phyloP scores from a whole-genome alignment of 2,329 filamentous ascomycete species.

The Aspergillus sojae region DNA sequence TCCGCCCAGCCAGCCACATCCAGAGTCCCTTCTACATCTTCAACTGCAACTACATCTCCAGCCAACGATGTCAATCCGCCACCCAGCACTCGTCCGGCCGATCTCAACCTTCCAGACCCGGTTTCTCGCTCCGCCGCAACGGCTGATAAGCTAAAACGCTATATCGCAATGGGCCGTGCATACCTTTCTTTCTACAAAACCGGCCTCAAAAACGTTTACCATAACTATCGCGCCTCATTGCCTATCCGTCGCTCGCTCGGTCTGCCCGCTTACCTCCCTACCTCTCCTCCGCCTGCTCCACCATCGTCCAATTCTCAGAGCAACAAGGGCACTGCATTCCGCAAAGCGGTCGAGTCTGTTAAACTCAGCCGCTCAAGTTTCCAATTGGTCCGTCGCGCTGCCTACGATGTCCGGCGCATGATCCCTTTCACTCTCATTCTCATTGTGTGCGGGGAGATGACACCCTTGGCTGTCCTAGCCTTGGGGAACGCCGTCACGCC shows the following conservation, averaged over 20 bases:
- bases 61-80: conserved; percentile 67
- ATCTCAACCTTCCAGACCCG: conserved; percentile 64
- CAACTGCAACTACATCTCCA: conserved; percentile 22
- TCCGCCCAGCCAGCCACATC: conserved; percentile 19
- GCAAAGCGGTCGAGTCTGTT: conserved; percentile 13
- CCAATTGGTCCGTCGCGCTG: conserved; percentile 69
- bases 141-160: conserved; percentile 33
- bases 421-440: conserved; percentile 78
- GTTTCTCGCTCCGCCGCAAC: conserved; percentile 47
- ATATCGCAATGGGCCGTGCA: conserved; percentile 64
- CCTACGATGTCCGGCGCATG: conserved; percentile 74
- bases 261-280: conserved; percentile 37
- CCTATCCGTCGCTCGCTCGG: conserved; percentile 34
- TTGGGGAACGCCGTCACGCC: conserved; percentile 72
- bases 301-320: conserved; percentile 4
- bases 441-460: conserved; percentile 80
- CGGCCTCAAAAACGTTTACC: conserved; percentile 73
- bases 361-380: conserved; percentile 66
- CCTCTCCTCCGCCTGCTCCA: conserved; percentile 28
- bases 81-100: conserved; percentile 69
- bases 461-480: conserved; percentile 74
- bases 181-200: conserved; percentile 87
- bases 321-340: conserved; percentile 13
- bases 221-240: conserved; percentile 57
- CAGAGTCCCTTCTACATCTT: conserved; percentile 19